Conservation (phyloP, 495 filamentous ascomycete genomes). For the Penicillium lagena region DNA sequence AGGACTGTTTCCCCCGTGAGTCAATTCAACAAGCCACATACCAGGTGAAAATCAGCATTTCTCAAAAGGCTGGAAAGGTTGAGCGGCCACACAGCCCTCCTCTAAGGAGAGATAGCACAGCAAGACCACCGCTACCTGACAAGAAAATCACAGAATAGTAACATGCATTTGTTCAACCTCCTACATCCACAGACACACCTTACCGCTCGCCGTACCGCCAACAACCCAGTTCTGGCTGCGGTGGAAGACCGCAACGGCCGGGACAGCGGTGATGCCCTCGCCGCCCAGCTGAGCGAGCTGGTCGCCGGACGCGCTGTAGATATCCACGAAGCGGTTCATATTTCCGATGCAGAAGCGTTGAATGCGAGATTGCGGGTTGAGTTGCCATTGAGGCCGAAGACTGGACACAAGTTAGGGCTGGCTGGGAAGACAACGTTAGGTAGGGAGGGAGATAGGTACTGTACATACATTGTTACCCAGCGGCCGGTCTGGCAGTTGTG, state of each 20-base stretch:
- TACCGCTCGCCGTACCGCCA: conserved; percentile 87
- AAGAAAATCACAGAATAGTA: too few species aligned
- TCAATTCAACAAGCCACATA: not conserved
- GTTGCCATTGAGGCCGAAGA: conserved; percentile 89
- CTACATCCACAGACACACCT: conserved; percentile 87
- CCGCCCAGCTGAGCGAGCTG: conserved; percentile 87
- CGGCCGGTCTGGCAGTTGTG: conserved; percentile 97
- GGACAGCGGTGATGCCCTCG: conserved; percentile 87
- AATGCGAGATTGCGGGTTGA: conserved; percentile 63
- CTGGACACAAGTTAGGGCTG: conserved; percentile 38
- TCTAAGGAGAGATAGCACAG: not conserved
- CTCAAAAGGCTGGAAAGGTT: not conserved
- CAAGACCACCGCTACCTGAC: too few species aligned
- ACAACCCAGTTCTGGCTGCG: conserved; percentile 85
- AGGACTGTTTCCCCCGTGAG: too few species aligned
- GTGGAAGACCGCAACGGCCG: conserved; percentile 88
- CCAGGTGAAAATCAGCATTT: not conserved
- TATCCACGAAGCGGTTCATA: conserved; percentile 96
- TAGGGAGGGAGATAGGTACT: not conserved
- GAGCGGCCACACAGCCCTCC: not conserved
- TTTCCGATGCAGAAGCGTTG: conserved; percentile 91
- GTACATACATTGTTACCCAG: conserved; percentile 63
- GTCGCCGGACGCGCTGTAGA: conserved; percentile 72
- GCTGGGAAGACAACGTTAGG: not conserved
- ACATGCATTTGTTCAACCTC: not conserved